Evolutionary conservation across 2,329 filamentous ascomycete species (phyloP).

Genomic region (Aspergillus oerlinghausenensis): DNA sequence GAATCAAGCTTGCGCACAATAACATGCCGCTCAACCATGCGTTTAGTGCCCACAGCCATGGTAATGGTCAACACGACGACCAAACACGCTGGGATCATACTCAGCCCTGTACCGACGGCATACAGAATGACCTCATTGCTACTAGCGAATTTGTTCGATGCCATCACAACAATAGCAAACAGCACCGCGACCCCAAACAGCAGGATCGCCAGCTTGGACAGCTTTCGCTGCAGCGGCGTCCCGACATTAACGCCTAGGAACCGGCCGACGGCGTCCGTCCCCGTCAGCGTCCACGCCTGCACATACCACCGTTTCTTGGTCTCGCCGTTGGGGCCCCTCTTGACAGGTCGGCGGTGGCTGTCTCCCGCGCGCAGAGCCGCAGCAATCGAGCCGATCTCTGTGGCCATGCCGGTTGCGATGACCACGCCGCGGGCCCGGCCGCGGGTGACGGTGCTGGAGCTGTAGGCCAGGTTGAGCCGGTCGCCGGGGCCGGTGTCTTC

Average conservation of each 20-base stretch:
- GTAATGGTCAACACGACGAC: constrained; percentile 65
- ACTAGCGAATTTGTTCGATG: constrained; percentile 54
- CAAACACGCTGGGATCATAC: constrained; percentile 60
- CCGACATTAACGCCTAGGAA: constrained; percentile 66
- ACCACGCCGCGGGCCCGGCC: constrained; percentile 58
- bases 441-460: constrained; percentile 58
- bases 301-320: constrained; percentile 51
- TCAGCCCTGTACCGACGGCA: constrained; percentile 55
- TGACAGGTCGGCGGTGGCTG: constrained; percentile 48
- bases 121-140: constrained; percentile 61
- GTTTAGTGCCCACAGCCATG: constrained; percentile 58
- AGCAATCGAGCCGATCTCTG: constrained; percentile 63
- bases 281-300: constrained; percentile 49
- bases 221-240: constrained; percentile 64
- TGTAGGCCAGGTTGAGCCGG: constrained; percentile 58
- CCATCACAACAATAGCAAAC: constrained; percentile 65
- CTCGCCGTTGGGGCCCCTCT: constrained; percentile 47
- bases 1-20: constrained; percentile 56
- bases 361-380: constrained; percentile 58
- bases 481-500: constrained; percentile 55
- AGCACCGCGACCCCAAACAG: constrained; percentile 64
- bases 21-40: constrained; percentile 54
- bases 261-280: constrained; percentile 54
- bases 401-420: constrained; percentile 58
- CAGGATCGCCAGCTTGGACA: constrained; percentile 65